Percentiles rank a stretch among this genome's conserved stretches.
Conservation (phyloP, 108 stramenopile species). For the Nitzschia sp. region DNA sequence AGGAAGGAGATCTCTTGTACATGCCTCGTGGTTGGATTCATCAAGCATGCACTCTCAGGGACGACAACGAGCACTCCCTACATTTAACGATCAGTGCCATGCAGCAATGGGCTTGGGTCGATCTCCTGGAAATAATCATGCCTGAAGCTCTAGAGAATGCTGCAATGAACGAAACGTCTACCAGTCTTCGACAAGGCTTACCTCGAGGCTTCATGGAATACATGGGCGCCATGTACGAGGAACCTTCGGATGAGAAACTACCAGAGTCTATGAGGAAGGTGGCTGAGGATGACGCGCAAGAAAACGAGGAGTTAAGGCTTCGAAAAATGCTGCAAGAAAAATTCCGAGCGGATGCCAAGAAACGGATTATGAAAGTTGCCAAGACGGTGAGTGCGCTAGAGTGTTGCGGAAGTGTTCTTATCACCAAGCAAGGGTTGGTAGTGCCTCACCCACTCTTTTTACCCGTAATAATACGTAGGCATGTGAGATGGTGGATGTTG, state of each 20-base stretch:
- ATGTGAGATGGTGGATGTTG: slow-evolving; percentile 84
- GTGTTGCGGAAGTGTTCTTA: not conserved
- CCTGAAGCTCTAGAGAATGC: slow-evolving; percentile 88
- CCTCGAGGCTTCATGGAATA: slow-evolving; percentile 88
- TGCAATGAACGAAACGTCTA: slow-evolving; percentile 48
- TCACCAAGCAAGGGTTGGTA: not conserved
- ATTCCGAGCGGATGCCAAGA: slow-evolving; percentile 76
- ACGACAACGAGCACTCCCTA: slow-evolving; percentile 67
- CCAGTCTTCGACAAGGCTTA: slow-evolving; percentile 75
- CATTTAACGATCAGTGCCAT: slow-evolving; percentile 95
- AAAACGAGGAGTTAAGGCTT: slow-evolving; percentile 27
- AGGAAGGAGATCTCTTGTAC: slow-evolving; percentile 93
- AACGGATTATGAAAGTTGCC: slow-evolving; percentile 78
- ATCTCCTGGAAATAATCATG: slow-evolving; percentile 84
- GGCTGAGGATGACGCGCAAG: slow-evolving; percentile 36
- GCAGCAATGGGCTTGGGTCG: slow-evolving; percentile 93
- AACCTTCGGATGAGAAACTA: slow-evolving; percentile 45
- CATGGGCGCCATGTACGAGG: slow-evolving; percentile 90
- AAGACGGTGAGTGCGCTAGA: slow-evolving; percentile 36
- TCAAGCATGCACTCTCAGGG: slow-evolving; percentile 82
- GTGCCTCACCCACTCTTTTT: no score
- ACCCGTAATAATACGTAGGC: no score
- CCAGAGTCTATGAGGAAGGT: slow-evolving; percentile 71
- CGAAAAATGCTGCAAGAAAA: slow-evolving; percentile 37
- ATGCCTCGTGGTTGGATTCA: slow-evolving; percentile 97